phyloP scores from a whole-genome alignment of 139 green algal genomes.

The Chlorella sp. region DNA sequence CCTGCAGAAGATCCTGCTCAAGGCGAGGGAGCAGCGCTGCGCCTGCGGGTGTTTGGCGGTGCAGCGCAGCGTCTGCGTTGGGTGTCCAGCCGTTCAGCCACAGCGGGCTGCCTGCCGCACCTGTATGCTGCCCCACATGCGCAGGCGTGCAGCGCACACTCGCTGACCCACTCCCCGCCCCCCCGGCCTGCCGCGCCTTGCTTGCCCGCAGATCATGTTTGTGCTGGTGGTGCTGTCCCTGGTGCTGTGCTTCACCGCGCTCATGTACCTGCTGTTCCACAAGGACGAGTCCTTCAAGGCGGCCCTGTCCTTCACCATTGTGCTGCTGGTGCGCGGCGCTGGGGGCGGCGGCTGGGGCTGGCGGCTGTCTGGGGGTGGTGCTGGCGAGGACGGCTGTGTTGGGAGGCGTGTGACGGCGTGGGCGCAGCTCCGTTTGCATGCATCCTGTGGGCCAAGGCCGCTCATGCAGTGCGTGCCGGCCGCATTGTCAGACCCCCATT shows the following conservation, averaged over 20 bases:
- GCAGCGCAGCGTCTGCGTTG: neutral
- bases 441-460: too few relatives aligned
- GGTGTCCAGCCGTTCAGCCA: neutral
- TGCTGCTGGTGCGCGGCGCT: constrained; percentile 65
- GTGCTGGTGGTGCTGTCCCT: constrained; percentile 72
- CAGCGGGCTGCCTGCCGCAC: neutral
- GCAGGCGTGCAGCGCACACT: too few relatives aligned
- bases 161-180: neutral
- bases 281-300: constrained; percentile 54
- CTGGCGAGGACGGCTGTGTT: neutral
- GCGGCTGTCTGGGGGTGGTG: too few relatives aligned
- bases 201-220: constrained; percentile 65
- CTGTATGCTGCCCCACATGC: too few relatives aligned
- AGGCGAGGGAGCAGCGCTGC: constrained; percentile 17
- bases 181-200: neutral
- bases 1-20: constrained; percentile 81
- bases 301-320: constrained; percentile 76
- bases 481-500: too few relatives aligned
- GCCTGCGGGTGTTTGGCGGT: neutral
- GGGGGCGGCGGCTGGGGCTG: too few relatives aligned
- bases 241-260: constrained; percentile 67
- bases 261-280: constrained; percentile 68
- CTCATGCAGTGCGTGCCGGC: too few relatives aligned
- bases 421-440: neutral
- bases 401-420: neutral